Conservation (phyloP, 352 stramenopile genomes). For the Pythium grandisporangium region DNA sequence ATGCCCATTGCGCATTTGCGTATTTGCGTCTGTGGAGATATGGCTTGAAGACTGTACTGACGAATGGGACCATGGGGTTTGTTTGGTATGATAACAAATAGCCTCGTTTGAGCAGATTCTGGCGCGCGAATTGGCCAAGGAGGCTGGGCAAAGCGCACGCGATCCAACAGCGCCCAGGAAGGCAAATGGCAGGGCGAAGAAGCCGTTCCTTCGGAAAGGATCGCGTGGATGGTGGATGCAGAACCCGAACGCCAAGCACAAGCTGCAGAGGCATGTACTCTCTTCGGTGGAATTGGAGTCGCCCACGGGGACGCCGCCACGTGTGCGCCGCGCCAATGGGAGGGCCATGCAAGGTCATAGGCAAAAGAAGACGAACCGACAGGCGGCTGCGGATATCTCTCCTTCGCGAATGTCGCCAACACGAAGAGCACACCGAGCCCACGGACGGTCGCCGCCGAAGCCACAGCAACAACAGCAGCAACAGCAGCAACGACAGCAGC, state of each 20-base stretch:
- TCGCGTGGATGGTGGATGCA: constrained; percentile 82
- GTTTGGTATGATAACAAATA: constrained; percentile 3
- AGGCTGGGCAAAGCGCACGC: background rate
- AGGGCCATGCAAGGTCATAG: background rate
- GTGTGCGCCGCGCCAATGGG: background rate
- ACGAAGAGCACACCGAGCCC: background rate
- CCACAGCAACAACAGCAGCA: background rate
- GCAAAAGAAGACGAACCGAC: constrained; percentile 6
- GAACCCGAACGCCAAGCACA: constrained; percentile 32
- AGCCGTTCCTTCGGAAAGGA: constrained; percentile 65
- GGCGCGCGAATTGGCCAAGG: constrained; percentile 45
- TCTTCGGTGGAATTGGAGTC: constrained; percentile 29
- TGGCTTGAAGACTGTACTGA: too few species aligned
- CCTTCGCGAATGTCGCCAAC: background rate
- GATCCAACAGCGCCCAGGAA: background rate
- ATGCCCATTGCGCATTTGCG: too few species aligned
- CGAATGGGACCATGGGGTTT: background rate
- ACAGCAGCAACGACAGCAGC: background rate
- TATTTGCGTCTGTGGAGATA: too few species aligned
- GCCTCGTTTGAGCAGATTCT: constrained; percentile 66
- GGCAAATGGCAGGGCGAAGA: constrained; percentile 14
- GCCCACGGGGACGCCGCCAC: background rate
- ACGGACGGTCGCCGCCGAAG: background rate
- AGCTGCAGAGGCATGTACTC: constrained; percentile 53
- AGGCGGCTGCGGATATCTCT: background rate